Conservation (phyloP, 2,329 filamentous ascomycete species). For the Penicillium griseofulvum region DNA sequence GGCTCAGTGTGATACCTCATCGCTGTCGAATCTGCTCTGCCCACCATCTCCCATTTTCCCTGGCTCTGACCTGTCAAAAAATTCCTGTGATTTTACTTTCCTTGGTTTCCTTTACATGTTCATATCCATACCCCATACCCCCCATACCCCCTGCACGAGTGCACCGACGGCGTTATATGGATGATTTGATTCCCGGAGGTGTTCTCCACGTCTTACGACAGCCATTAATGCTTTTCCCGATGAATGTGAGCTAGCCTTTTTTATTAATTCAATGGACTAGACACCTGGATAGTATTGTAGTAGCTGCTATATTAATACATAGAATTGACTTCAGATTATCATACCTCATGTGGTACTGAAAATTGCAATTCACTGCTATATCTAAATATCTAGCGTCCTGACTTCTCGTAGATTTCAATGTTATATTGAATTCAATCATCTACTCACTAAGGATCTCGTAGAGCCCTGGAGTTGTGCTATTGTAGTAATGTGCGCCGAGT, state of each 20-base stretch:
- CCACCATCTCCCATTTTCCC: conserved; percentile 12
- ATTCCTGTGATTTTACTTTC: conserved; percentile 21
- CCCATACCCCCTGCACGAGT: conserved; percentile 18
- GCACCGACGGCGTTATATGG: conserved; percentile 22
- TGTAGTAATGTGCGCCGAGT: neutral
- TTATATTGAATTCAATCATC: neutral
- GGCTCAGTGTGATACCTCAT: conserved; percentile 32
- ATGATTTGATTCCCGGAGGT: conserved; percentile 21
- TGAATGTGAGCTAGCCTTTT: conserved; percentile 10
- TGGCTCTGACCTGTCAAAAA: conserved; percentile 14
- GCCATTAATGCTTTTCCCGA: conserved; percentile 13
- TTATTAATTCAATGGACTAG: conserved; percentile 6
- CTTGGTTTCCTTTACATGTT: conserved; percentile 16
- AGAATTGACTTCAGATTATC: neutral
- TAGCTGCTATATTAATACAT: neutral
- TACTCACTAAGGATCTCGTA: neutral
- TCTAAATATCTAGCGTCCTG: neutral
- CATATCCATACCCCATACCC: conserved; percentile 10
- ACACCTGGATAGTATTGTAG: neutral
- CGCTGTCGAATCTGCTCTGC: conserved; percentile 18
- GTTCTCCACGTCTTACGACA: conserved; percentile 22
- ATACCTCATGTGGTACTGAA: neutral
- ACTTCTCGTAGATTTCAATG: neutral
- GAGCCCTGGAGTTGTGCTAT: neutral
- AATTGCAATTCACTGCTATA: neutral